phyloP scores from a whole-genome alignment of 2,329 filamentous ascomycete genomes.

The Didymosphaeria variabile region DNA sequence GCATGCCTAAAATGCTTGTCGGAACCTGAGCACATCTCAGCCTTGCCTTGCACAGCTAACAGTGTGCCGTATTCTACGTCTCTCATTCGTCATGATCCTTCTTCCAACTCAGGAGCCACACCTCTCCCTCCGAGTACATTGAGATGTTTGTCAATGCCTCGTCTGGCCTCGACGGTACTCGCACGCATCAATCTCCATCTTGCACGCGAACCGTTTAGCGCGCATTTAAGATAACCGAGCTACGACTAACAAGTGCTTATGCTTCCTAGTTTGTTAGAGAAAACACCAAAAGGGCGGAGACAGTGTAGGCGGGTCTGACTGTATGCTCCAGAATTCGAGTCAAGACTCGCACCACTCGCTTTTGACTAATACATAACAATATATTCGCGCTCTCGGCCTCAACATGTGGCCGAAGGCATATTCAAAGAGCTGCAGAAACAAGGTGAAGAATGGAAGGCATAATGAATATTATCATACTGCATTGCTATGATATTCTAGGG shows the following conservation, averaged over 20 bases:
- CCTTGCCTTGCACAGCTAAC: not conserved
- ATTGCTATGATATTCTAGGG: too few species aligned
- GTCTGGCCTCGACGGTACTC: too few species aligned
- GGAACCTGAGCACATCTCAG: not conserved
- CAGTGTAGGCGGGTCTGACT: not conserved
- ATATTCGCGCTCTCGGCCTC: too few species aligned
- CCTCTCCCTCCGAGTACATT: not conserved
- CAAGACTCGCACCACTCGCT: too few species aligned
- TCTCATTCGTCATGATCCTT: too few species aligned
- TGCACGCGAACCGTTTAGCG: too few species aligned
- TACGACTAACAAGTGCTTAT: not conserved
- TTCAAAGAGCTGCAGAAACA: not conserved
- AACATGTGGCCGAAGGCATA: too few species aligned
- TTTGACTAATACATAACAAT: too few species aligned
- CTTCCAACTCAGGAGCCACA: not conserved
- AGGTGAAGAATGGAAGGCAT: not conserved
- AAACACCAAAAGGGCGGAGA: not conserved
- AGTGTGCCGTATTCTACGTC: not conserved
- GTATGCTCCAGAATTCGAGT: too few species aligned
- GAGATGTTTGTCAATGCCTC: not conserved
- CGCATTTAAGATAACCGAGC: not conserved
- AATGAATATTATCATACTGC: too few species aligned
- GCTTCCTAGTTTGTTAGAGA: not conserved
- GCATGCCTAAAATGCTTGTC: slow-evolving; percentile 13
- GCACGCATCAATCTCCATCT: not conserved